These are phyloP conservation scores for Eutypa lata DNA, from an alignment of 2,329 filamentous ascomycete genomes.

Conservation along the genomic window DNA sequence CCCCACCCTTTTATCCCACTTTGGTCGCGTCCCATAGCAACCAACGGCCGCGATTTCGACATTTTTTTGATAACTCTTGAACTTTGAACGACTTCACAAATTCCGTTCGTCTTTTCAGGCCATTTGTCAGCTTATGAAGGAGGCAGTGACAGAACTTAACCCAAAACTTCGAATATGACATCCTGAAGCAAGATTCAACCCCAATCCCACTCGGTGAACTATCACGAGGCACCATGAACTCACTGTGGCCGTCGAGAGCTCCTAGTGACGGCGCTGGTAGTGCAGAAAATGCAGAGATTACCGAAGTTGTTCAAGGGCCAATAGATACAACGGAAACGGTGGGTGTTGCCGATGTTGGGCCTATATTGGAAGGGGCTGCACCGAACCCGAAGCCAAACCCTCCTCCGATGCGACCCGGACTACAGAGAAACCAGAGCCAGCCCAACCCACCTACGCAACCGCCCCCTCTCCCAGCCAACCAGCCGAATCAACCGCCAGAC, in stretches of 20 bases:
- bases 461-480: slow-evolving; percentile 24
- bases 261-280: slow-evolving; percentile 28
- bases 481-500: slow-evolving; percentile 50
- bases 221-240: slow-evolving; percentile 39
- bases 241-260: slow-evolving; percentile 38
- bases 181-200: background rate
- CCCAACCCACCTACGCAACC: slow-evolving; percentile 27
- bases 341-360: slow-evolving; percentile 24
- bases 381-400: slow-evolving; percentile 8
- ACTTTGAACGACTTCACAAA: too few species aligned
- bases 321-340: slow-evolving; percentile 31
- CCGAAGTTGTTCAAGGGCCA: slow-evolving; percentile 13
- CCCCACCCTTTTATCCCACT: too few species aligned
- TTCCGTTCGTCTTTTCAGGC: too few species aligned
- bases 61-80: too few species aligned
- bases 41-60: too few species aligned
- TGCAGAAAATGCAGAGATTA: slow-evolving; percentile 2
- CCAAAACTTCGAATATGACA: background rate
- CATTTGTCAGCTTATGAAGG: too few species aligned
- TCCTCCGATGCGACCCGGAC: slow-evolving; percentile 21
- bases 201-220: background rate
- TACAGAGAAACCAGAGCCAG: slow-evolving; percentile 27
- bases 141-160: background rate
- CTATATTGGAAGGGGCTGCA: slow-evolving; percentile 9
- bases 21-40: too few species aligned